Conservation (phyloP, 2,329 filamentous ascomycete genomes). For the Colletotrichum liaoningense region DNA sequence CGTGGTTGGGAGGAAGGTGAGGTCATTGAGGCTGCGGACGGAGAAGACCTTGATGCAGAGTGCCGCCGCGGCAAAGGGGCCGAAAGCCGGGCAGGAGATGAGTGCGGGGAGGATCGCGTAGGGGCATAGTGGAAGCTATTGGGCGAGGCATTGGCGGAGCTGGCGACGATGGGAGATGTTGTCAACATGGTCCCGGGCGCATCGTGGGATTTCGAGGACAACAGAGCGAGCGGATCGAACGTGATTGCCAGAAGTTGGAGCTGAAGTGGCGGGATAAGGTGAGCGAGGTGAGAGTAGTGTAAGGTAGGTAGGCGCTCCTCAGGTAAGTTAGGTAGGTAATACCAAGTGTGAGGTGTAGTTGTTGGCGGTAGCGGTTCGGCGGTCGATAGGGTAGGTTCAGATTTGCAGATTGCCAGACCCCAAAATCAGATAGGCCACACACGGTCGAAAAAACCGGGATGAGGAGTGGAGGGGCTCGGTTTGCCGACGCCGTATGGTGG, state of each 20-base stretch:
- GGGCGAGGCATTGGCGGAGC: slow-evolving; percentile 65
- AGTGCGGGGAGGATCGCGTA: slow-evolving; percentile 54
- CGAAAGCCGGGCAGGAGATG: slow-evolving; percentile 53
- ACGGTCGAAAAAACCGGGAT: slow-evolving; percentile 20
- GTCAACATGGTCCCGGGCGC: slow-evolving; percentile 69
- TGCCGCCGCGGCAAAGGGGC: slow-evolving; percentile 54
- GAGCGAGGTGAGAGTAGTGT: background rate
- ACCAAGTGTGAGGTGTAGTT: background rate
- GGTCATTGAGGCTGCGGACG: slow-evolving; percentile 46
- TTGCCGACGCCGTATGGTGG: slow-evolving; percentile 5
- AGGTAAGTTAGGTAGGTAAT: background rate
- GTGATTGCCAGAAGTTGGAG: slow-evolving; percentile 6
- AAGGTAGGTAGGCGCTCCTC: background rate
- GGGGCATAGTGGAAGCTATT: slow-evolving; percentile 61
- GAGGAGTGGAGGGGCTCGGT: slow-evolving; percentile 9
- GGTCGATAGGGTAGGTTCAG: slow-evolving; percentile 14
- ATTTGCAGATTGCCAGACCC: slow-evolving; percentile 28
- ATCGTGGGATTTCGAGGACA: slow-evolving; percentile 48
- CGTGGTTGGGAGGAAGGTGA: slow-evolving; percentile 40
- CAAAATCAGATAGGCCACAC: slow-evolving; percentile 13
- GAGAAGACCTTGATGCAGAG: slow-evolving; percentile 46
- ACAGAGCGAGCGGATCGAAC: slow-evolving; percentile 4
- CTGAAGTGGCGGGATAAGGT: background rate
- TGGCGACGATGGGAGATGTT: slow-evolving; percentile 64
- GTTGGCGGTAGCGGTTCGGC: background rate